Base-by-base conservation (phyloP, 108 stramenopile genomes). In the Fragilariopsis cylindrus region DNA sequence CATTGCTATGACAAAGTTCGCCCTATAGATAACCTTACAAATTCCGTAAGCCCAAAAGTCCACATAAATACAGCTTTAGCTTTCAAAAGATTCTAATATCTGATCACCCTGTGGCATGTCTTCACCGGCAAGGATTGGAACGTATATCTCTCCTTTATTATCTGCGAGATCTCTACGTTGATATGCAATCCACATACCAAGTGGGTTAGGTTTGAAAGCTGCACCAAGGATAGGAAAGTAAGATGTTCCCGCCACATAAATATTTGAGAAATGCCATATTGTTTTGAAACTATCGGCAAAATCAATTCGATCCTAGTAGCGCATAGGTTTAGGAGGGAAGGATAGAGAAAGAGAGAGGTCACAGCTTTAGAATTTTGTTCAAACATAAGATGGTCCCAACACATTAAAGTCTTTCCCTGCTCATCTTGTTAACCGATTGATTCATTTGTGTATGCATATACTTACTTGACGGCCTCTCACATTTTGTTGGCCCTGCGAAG, bases 191-290 rank as follows among this genome's bases (percentile, higher is more conserved):
- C 86, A 94, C 15, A 89, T 90, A 48, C 82, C 86, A 7, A 57
- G 46, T 13, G 88, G 88, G 13, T 78, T 76, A 8, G 85, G 66
- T 53, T 94, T 94, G 39, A 83, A 81, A 3, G 89, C 82, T 8
- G 85, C 77, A 4, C 93, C 93, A 21, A 94, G 55, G 16, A 94
- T 94, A 1, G 93, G 93, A 75, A 94, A 94, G 73, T 94, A 94
- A 41, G 83, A 85, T 13, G 93, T 94, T 12, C 93, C 93, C 19
- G 86, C 85, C n/a, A 86, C 79, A 48, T 94, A 94, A 49, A 92
- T 86, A 57, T 92, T 92, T 67, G 87, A 84, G 75, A 94, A 94
- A 44, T 92, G 89, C 69, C 71, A 90, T 8, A 90, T 90, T 0
- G 91, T 84, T 68, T 90, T 56, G 70, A 94, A 94, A 7, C 78